Evolutionary conservation across 805 yeast genomes (phyloP).

Genomic region (Dipodascopsis uninucleata): DNA sequence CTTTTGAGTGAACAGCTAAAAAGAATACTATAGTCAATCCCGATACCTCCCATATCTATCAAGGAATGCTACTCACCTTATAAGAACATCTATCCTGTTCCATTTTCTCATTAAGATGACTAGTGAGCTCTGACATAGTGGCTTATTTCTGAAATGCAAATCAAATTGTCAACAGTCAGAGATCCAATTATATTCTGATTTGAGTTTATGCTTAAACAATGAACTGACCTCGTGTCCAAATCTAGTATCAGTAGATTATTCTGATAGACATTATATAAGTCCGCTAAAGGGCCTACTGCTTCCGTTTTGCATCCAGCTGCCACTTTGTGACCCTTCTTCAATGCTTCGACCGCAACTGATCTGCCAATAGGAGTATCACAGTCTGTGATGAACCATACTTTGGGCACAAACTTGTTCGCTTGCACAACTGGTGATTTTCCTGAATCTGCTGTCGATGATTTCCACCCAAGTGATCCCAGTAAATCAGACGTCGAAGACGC

Average conservation of each 20-base stretch:
- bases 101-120: slow-evolving; percentile 20
- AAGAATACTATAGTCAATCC: background rate
- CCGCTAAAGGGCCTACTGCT: slow-evolving; percentile 5
- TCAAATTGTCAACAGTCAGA: no score
- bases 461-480: no score
- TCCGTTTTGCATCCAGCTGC: slow-evolving; percentile 23
- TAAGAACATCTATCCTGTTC: slow-evolving; percentile 26
- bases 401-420: no score
- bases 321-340: slow-evolving; percentile 22
- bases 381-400: slow-evolving; percentile 30
- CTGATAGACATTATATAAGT: background rate
- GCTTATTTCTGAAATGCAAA: slow-evolving; percentile 27
- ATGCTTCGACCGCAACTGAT: slow-evolving; percentile 20
- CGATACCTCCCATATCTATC: background rate
- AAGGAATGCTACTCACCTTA: slow-evolving; percentile 12
- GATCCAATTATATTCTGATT: no score
- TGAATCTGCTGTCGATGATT: no score
- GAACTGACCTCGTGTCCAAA: no score
- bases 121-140: slow-evolving; percentile 28
- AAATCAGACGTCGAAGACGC: no score
- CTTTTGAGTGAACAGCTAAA: slow-evolving; percentile 11
- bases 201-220: no score
- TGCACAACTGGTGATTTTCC: no score
- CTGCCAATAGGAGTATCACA: slow-evolving; percentile 22
- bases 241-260: background rate